Evolutionary conservation across 73 alveolate genomes (phyloP), one percentile per base, ranked within the genome.

Genomic region (Symbiodinium pilosum): DNA sequence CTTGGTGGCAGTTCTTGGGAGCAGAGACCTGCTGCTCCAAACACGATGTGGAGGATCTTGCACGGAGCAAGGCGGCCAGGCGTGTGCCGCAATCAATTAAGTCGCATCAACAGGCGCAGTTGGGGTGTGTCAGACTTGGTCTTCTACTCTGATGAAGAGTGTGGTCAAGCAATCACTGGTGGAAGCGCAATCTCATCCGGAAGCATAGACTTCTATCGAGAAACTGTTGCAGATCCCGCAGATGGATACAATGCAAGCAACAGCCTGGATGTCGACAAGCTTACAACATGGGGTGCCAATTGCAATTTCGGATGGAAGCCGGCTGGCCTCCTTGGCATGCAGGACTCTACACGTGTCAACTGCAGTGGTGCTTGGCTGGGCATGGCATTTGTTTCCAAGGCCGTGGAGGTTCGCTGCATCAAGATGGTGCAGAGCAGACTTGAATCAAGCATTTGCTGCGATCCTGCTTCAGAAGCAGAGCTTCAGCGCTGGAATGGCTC

Each of bases 41-140:
- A 88, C 86, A 88, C 95, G 44, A 88, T 88, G 95, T 88, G 95
- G 95, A 52, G 95, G 30, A 18, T 88, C 54, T 44, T 88, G 43
- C 73, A 88, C 87, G 30, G 34, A 39, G 28, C 43, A 20, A 26
- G 56, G 85, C 3, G 64, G 39, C 94, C 44, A 0, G 43, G 56
- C 4, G n/a, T 84, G 4, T 88, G 95, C 86, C 95, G 86, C 47
- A 88, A 68, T 41, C 95, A 88, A 71, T 71, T 88, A 28, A 39
- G 86, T 5, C 86, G 95, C 21, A 42, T 68, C 71, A 83, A 40
- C 43, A 42, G 43, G 86, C 86, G 95, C 24, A 83, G 86, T 36
- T 88, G 95, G 95, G 95, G 95, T 64, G 73, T 88, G 38, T 64
- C 95, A 28, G 95, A 88, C 40, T 32, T 88, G 87, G 44, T 39